Evolutionary conservation across 2,329 filamentous ascomycete species (phyloP).

Genomic region (Scopulariopsis brevicaulis): DNA sequence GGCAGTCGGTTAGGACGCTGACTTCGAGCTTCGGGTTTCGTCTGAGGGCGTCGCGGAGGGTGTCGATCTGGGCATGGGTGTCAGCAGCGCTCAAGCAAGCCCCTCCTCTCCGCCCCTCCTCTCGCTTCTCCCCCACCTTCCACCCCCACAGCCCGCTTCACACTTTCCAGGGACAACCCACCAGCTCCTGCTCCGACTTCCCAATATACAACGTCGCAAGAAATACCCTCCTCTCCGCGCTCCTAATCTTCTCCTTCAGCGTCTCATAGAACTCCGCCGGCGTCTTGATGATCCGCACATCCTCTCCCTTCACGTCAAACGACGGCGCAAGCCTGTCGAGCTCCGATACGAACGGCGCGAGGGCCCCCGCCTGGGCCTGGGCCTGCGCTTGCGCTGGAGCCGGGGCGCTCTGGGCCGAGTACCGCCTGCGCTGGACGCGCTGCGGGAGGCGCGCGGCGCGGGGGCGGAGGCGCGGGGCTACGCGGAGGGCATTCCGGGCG

Average conservation of each 20-base stretch:
- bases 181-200: conserved; percentile 80
- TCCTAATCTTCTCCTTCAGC: conserved; percentile 77
- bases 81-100: background rate
- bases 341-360: conserved; percentile 52
- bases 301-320: conserved; percentile 72
- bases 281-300: conserved; percentile 67
- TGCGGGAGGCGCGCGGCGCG: background rate
- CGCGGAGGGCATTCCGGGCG: conserved; percentile 1
- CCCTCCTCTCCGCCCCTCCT: background rate
- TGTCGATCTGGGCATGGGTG: conserved; percentile 46
- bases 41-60: conserved; percentile 62
- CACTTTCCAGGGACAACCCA: conserved; percentile 18
- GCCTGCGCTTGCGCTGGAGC: conserved; percentile 17
- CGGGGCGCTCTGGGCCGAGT: conserved; percentile 8
- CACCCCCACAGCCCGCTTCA: background rate
- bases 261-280: conserved; percentile 87
- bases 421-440: conserved; percentile 8
- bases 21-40: conserved; percentile 66
- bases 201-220: conserved; percentile 96
- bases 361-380: conserved; percentile 13
- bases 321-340: conserved; percentile 84
- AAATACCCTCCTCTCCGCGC: conserved; percentile 71
- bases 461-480: background rate
- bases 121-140: too few relatives aligned
- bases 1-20: conserved; percentile 81